Evolutionary conservation across 805 yeast species (phyloP).

Genomic region (Lachancea dasiensis): DNA sequence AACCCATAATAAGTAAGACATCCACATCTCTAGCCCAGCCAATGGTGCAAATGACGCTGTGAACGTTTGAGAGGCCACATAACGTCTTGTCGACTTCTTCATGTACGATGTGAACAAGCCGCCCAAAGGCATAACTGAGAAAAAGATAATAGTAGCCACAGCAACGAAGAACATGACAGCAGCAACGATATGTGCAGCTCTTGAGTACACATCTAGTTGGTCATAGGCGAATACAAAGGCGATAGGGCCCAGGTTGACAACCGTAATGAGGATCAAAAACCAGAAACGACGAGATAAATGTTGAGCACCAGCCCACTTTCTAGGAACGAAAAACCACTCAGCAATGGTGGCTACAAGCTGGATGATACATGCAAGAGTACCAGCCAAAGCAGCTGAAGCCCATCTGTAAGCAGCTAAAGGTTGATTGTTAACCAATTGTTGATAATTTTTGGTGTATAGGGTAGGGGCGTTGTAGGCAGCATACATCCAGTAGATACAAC

Average conservation of each 20-base stretch:
- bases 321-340: conserved; percentile 96
- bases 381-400: conserved; percentile 92
- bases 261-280: conserved; percentile 62
- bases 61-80: conserved; percentile 90
- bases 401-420: conserved; percentile 89
- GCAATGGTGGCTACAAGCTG: conserved; percentile 83
- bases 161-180: conserved; percentile 89
- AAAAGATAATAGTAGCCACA: conserved; percentile 74
- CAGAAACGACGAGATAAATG: conserved; percentile 82
- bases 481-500: conserved; percentile 90
- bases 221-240: conserved; percentile 81
- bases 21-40: conserved; percentile 87
- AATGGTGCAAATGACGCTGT: conserved; percentile 85
- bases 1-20: conserved; percentile 89
- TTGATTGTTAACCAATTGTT: conserved; percentile 73
- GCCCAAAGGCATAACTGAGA: conserved; percentile 93
- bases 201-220: conserved; percentile 54
- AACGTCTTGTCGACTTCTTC: conserved; percentile 79
- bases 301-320: conserved; percentile 99
- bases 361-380: conserved; percentile 73
- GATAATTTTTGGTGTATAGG: conserved; percentile 79
- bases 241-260: conserved; percentile 76
- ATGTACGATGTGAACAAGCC: conserved; percentile 90
- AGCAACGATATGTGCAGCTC: conserved; percentile 69
- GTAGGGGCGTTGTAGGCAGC: conserved; percentile 89